Percentiles rank a stretch among this genome's conserved stretches.
These are phyloP conservation scores for Yarrowia keelungensis DNA, from an alignment of 805 yeast genomes.

Conservation along the genomic window DNA sequence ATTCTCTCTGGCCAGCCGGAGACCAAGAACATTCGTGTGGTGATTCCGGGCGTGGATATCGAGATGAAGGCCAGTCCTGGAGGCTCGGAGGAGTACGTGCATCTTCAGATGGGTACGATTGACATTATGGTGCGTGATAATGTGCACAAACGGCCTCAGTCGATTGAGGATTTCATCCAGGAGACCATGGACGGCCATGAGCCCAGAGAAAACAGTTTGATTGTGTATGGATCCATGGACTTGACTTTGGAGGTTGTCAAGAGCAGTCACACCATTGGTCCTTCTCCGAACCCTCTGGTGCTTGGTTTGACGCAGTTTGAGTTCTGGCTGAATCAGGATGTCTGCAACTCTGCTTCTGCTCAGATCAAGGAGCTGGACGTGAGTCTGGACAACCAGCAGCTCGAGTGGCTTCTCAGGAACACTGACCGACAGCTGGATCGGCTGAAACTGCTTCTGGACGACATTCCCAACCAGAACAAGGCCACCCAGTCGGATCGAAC, in stretches of 20 bases:
- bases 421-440: slow-evolving; percentile 28
- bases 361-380: slow-evolving; percentile 49
- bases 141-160: slow-evolving; percentile 36
- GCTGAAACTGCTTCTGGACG: slow-evolving; percentile 13
- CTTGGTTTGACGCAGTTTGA: slow-evolving; percentile 48
- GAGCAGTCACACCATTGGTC: slow-evolving; percentile 21
- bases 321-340: slow-evolving; percentile 49
- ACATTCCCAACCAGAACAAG: slow-evolving; percentile 7
- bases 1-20: slow-evolving; percentile 50
- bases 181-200: slow-evolving; percentile 22
- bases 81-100: slow-evolving; percentile 41
- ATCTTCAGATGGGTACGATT: slow-evolving; percentile 40
- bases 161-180: slow-evolving; percentile 42
- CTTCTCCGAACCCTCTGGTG: slow-evolving; percentile 44
- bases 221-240: slow-evolving; percentile 30
- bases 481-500: slow-evolving; percentile 5
- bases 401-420: slow-evolving; percentile 47
- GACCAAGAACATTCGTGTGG: slow-evolving; percentile 57
- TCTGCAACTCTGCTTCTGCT: slow-evolving; percentile 43
- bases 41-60: slow-evolving; percentile 56
- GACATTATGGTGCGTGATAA: slow-evolving; percentile 42
- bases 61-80: slow-evolving; percentile 41
- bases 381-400: slow-evolving; percentile 49
- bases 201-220: slow-evolving; percentile 6
- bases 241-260: slow-evolving; percentile 37